Evolutionary conservation across 2,329 filamentous ascomycete genomes (phyloP), one percentile per base, ranked within the genome.

Genomic region (Ophiostoma populinum): DNA sequence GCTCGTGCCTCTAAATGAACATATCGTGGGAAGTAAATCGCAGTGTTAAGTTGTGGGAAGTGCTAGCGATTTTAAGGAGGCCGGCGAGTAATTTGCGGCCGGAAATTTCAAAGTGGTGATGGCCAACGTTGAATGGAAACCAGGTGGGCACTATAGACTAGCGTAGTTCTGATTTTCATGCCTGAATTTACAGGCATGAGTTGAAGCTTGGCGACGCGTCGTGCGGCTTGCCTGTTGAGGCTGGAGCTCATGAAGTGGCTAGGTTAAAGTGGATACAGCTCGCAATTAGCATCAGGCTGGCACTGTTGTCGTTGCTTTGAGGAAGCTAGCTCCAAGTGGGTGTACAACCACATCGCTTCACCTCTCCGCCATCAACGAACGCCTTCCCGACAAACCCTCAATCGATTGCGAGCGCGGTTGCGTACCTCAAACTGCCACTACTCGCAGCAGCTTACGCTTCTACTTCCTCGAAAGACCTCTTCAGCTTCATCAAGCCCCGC

Each of bases 221-320:
- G 27, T 22, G 26, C 36, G 37, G 41, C 32, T 41, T 61, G 59
- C 59, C 59, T 63, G 35, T 9, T 32, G 30, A 24, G 59, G 59
- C 59, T 62, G 51, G 58, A 62, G 40, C 39, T 41, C 19, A 30
- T 15, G 20, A 32, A 30, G 32, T 32, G 30, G 30, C 30, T 32
- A 11, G 28, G 20, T 13, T 8, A 12, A 22, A 22, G 30, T 32
- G 30, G 30, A 10, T 8, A 17, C 8, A 12, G 2, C 18, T 8
- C 5, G 13, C n/a, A 16, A 7, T 12, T 6, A 20, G n/a, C n/a
- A 19, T 20, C 36, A 42, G 33, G 30, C 40, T 35, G 38, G 15
- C 28, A 28, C 16, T 27, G n/a, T 16, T 33, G 26, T 34, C 24
- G 27, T 35, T 39, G 33, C 28, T 35, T 21, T 31, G 32, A 27